Evolutionary conservation across 2,329 filamentous ascomycete genomes (phyloP), one percentile per base, ranked within the genome.

Genomic region (Sclerotinia sclerotiorum): DNA sequence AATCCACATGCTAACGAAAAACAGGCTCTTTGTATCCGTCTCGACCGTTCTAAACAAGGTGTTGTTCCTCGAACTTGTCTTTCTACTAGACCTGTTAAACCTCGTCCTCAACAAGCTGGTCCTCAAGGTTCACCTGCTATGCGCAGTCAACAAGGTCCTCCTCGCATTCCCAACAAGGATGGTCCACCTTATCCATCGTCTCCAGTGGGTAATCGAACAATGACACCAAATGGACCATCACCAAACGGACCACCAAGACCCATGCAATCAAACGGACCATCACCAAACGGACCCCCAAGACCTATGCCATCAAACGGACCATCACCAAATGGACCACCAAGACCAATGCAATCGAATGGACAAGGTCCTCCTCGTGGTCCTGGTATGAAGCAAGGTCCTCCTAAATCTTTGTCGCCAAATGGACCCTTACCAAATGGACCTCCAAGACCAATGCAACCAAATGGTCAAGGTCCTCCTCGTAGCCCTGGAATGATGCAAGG

Each of bases 61-160:
- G 95, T 98, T 65, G 92, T 91, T 68, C 95, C 95, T 19, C 88
- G 95, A 74, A 97, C 94, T 49, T 99, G 95, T 81, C 85, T 99
- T 62, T 98, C 95, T 19, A 91, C 93, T 69, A 89, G 93, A 62
- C 93, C 94, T 24, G 91, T 98, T 71, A 97, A 77, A 69, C 76
- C 76, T 72, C 75, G 76, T 65, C 75, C 75, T 69, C 73, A 73
- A 57, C 75, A 76, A 71, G 73, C 72, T 68, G 71, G 74, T 68
- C 73, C 74, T 69, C 74, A 73, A n/a, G 74, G 72, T 35, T 68
- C 74, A 55, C 72, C 72, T 51, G 71, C 70, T 24, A 70, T 73
- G 69, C 73, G 74, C 17, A 63, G 60, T 54, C 71, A 73, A 56
- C 66, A 71, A 69, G 68, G 70, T 68, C 70, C 62, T 61, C 72